Conservation (phyloP, 345 rosid genomes). For the Alliaria petiolata region DNA sequence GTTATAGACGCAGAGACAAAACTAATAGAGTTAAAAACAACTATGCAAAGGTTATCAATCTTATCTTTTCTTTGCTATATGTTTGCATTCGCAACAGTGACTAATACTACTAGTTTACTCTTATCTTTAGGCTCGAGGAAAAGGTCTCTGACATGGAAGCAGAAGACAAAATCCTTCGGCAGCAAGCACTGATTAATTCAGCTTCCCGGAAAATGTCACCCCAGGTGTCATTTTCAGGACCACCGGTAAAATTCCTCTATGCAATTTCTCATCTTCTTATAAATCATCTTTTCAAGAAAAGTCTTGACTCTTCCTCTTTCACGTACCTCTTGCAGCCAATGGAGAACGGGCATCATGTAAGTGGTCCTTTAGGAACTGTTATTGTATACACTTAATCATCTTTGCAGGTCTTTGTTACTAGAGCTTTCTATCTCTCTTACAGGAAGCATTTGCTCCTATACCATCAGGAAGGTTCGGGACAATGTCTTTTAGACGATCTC, state of each 20-base stretch:
- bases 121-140: conserved; percentile 67
- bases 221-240: conserved; percentile 42
- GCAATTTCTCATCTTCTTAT: conserved; percentile 1
- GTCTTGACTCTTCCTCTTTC: conserved; percentile 20
- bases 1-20: conserved; percentile 74
- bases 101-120: not conserved
- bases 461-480: conserved; percentile 50
- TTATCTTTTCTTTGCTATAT: too few relatives aligned
- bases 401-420: conserved; percentile 2
- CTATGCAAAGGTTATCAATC: conserved; percentile 64
- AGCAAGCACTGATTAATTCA: conserved; percentile 52
- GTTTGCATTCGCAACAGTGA: too few relatives aligned
- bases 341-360: conserved; percentile 72
- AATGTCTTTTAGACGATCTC: conserved; percentile 55
- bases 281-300: not conserved
- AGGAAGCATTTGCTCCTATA: conserved; percentile 49
- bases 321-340: conserved; percentile 43
- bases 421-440: conserved; percentile 19
- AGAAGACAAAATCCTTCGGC: conserved; percentile 70
- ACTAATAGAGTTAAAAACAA: conserved; percentile 80
- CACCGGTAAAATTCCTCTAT: conserved; percentile 39
- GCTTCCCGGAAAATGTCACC: conserved; percentile 55
- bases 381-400: not conserved
- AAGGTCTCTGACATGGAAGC: conserved; percentile 77
- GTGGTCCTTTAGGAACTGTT: too few relatives aligned